These are phyloP conservation scores for Pelargonium cotyledonis DNA, from an alignment of 441 rosid species.

Conservation along the genomic window DNA sequence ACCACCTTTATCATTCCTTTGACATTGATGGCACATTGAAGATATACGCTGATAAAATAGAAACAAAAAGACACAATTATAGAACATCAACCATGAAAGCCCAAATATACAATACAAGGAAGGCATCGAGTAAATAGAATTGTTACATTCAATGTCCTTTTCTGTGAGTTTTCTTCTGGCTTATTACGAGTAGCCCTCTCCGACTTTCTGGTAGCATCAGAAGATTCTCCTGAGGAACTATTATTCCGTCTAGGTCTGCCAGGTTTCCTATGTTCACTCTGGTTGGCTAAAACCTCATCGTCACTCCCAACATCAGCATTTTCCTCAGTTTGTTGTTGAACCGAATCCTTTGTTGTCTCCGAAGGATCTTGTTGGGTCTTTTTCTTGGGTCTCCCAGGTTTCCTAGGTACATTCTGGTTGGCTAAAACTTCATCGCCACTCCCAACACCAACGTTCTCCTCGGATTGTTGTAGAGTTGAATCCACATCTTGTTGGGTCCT, in stretches of 20 bases:
- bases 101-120: neutral
- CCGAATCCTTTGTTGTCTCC: neutral
- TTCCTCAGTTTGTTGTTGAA: neutral
- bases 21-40: conserved; percentile 11
- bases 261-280: neutral
- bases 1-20: neutral
- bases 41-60: neutral
- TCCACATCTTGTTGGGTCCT: neutral
- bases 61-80: neutral
- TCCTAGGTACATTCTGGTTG: neutral
- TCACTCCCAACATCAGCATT: neutral
- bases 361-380: neutral
- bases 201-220: conserved; percentile 1
- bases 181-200: neutral
- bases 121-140: neutral
- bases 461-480: neutral
- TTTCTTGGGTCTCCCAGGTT: neutral
- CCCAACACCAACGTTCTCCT: neutral
- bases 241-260: neutral
- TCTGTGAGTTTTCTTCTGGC: neutral
- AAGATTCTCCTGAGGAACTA: neutral
- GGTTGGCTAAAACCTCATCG: neutral
- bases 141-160: neutral
- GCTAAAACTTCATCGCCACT: neutral
- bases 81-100: neutral